Base-by-base conservation (phyloP, 2,329 filamentous ascomycete genomes). In the Diaporthe eres region DNA sequence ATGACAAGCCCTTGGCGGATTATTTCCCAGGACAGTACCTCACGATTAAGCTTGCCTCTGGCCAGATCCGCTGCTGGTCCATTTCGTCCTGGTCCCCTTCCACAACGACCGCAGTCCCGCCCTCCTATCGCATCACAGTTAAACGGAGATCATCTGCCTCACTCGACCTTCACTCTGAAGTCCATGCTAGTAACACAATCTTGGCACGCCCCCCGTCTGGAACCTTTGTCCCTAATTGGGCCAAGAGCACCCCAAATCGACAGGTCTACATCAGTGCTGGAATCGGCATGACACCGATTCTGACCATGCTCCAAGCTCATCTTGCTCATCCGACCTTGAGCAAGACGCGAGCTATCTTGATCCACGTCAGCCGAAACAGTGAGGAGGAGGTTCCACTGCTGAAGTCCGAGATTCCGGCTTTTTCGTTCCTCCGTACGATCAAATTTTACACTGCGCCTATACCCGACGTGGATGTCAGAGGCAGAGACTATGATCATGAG, bases 281-380 rank as follows among this genome's bases (percentile, higher is more conserved):
- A 61, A 61, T 61, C 22, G 34, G 58, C 34, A n/a, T 61, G 58
- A 61, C 58, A 5, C 58, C 58, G 12, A 61, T 61, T 5, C 22
- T 61, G 3, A 61, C 12, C 37, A 61, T 61, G 58, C 22, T 61
- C 5, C 58, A 61, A 15, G 58, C 58, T 61, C 58, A 61, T 61
- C 3, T 61, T 17, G 34, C 37, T 5, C 58, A 61, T 25, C 37
- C 58, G 17, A 61, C 58, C 39, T 17, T 61, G 22, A 61, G 58
- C 58, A 61, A 61, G 22, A 61, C 58, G 4, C 37, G 22, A 5
- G 37, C 58, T 3, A 12, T 61, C 58, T 61, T 61, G 58, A 42
- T 61, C 25, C 22, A 42, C 13, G 58, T 61, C 37, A 42, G 34
- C 10, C 58, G 31, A 25, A 61, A 61, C 12, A 61, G 58, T 42